Evolutionary conservation across 768 basidiomycete genomes (phyloP).

Genomic region (Suillus lakei): DNA sequence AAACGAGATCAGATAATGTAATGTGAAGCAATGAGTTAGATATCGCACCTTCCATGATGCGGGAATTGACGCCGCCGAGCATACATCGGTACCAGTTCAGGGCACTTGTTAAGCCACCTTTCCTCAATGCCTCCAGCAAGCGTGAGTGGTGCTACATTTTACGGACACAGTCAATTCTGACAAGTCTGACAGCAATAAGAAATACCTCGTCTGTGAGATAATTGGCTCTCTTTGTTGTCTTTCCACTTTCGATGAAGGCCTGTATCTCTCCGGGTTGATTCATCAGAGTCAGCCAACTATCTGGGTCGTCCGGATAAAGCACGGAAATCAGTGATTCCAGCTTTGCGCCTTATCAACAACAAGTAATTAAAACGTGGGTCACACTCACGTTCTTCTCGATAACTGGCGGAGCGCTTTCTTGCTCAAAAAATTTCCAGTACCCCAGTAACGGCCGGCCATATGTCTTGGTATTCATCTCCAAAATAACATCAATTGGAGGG

Average conservation of each 20-base stretch:
- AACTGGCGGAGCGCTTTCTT: constrained; percentile 33
- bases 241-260: constrained; percentile 29
- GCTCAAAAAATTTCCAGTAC: constrained; percentile 45
- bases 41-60: constrained; percentile 34
- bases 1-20: neutral
- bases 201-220: constrained; percentile 39
- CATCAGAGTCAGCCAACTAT: constrained; percentile 40
- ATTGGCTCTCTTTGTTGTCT: constrained; percentile 24
- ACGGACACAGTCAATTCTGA: constrained; percentile 7
- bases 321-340: constrained; percentile 45
- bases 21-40: neutral
- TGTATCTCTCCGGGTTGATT: constrained; percentile 41
- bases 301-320: constrained; percentile 38
- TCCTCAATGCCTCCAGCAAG: constrained; percentile 29
- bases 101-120: constrained; percentile 38
- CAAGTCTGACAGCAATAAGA: neutral
- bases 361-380: neutral
- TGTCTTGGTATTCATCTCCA: constrained; percentile 29
- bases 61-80: constrained; percentile 30
- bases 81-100: constrained; percentile 44
- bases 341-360: constrained; percentile 21
- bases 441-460: constrained; percentile 45
- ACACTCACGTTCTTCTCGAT: constrained; percentile 41
- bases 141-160: constrained; percentile 32
- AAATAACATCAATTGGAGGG: constrained; percentile 30